Percentiles rank a stretch among this genome's conserved stretches.
Evolutionary conservation across 192 early-diverging fungal genomes (phyloP).

Genomic region (Lunasporangiospora selenospora): DNA sequence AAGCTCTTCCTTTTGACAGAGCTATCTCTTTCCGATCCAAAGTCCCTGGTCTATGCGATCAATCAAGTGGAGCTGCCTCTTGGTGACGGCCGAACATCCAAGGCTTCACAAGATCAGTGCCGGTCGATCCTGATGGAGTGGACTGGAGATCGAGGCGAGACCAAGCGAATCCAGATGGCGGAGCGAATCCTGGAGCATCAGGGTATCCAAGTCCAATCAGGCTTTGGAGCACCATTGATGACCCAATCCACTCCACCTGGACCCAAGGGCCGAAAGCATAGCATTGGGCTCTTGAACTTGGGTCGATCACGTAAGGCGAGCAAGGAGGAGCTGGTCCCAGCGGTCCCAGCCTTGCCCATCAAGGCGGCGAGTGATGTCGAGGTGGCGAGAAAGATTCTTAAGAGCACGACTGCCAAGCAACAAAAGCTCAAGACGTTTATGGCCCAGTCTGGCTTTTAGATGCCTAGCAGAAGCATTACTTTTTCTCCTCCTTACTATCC

Average conservation of each 20-base stretch:
- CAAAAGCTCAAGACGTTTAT: constrained; percentile 41
- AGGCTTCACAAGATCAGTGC: constrained; percentile 23
- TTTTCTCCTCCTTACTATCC: neutral
- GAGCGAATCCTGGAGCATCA: constrained; percentile 39
- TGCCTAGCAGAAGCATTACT: neutral
- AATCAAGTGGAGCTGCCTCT: constrained; percentile 22
- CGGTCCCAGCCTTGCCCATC: constrained; percentile 13
- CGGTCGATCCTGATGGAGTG: constrained; percentile 34
- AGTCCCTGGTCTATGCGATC: constrained; percentile 27
- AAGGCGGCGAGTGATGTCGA: constrained; percentile 31
- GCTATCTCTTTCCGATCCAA: constrained; percentile 26
- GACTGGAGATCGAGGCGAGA: constrained; percentile 36
- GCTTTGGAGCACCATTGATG: neutral
- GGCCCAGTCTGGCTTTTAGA: constrained; percentile 40
- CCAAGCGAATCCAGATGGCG: constrained; percentile 36
- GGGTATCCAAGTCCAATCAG: neutral
- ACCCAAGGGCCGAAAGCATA: constrained; percentile 33
- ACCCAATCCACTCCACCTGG: neutral
- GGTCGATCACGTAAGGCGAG: constrained; percentile 37
- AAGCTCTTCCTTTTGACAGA: constrained; percentile 40
- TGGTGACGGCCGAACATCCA: constrained; percentile 26
- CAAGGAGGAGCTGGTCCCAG: constrained; percentile 19
- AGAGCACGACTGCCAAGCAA: constrained; percentile 35
- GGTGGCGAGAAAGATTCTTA: constrained; percentile 21
- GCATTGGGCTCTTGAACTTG: constrained; percentile 25